These are phyloP conservation scores for Penicillium nordicum DNA, from an alignment of 2,329 filamentous ascomycete species.

Conservation along the genomic window DNA sequence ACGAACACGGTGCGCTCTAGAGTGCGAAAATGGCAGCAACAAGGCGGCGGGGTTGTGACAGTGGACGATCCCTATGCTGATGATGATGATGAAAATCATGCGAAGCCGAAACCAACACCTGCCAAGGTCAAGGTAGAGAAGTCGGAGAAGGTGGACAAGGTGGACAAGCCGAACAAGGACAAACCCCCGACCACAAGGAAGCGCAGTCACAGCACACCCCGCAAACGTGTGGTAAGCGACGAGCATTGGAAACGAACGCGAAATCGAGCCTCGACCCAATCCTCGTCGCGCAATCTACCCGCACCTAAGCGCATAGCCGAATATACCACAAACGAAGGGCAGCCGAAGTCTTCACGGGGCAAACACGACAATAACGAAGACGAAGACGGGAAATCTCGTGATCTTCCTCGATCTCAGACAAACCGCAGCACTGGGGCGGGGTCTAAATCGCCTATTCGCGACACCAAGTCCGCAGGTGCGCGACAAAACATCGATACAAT, in stretches of 20 bases:
- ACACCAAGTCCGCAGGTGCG: slow-evolving; percentile 19
- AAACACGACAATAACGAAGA: slow-evolving; percentile 28
- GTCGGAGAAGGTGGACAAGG: slow-evolving; percentile 21
- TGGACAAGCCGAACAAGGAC: slow-evolving; percentile 15
- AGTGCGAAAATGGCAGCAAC: slow-evolving; percentile 80
- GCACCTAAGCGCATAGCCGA: slow-evolving; percentile 43
- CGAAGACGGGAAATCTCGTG: slow-evolving; percentile 21
- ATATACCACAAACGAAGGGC: slow-evolving; percentile 35
- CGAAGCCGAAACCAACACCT: slow-evolving; percentile 26
- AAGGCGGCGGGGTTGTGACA: slow-evolving; percentile 64
- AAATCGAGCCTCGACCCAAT: slow-evolving; percentile 44
- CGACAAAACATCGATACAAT: slow-evolving; percentile 20
- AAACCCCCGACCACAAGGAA: slow-evolving; percentile 27
- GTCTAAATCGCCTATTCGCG: slow-evolving; percentile 23
- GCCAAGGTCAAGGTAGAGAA: slow-evolving; percentile 20
- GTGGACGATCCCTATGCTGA: slow-evolving; percentile 61
- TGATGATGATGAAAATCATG: slow-evolving; percentile 43
- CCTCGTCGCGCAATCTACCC: slow-evolving; percentile 39
- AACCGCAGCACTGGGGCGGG: slow-evolving; percentile 28
- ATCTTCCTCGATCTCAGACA: slow-evolving; percentile 25
- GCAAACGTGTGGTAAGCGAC: slow-evolving; percentile 90
- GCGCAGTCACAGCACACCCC: slow-evolving; percentile 62
- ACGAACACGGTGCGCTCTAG: slow-evolving; percentile 69
- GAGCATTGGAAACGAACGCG: slow-evolving; percentile 70
- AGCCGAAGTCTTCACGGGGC: slow-evolving; percentile 23